A percentile compares a stretch with the other conserved stretches of the same genome.
These are phyloP conservation scores for Exophiala calicioides DNA, from an alignment of 2,329 filamentous ascomycete species.

Conservation along the genomic window DNA sequence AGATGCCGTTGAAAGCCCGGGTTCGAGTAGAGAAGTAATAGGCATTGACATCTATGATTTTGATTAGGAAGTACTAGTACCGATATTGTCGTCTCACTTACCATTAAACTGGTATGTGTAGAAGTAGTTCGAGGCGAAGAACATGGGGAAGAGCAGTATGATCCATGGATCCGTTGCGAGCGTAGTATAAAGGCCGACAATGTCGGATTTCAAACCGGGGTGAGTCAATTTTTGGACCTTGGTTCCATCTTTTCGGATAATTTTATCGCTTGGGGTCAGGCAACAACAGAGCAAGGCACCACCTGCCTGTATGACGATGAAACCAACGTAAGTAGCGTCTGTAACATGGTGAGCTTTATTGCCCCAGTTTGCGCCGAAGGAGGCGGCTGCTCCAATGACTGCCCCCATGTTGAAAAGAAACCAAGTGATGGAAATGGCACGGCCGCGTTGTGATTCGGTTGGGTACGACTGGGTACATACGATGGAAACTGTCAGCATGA, in stretches of 20 bases:
- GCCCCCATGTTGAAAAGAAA: conserved; percentile 91
- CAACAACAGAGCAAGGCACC: conserved; percentile 65
- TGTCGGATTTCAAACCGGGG: conserved; percentile 71
- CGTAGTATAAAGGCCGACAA: conserved; percentile 69
- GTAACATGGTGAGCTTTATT: conserved; percentile 15
- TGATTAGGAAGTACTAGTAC: not conserved
- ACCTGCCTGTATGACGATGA: conserved; percentile 68
- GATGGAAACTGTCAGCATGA: not conserved
- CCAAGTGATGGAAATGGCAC: conserved; percentile 91
- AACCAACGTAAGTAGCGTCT: conserved; percentile 72
- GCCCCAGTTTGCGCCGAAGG: conserved; percentile 48
- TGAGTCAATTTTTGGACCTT: conserved; percentile 76
- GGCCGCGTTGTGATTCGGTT: conserved; percentile 75
- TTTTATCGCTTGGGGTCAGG: conserved; percentile 65
- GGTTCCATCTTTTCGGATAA: conserved; percentile 70
- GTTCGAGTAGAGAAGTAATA: conserved; percentile 72
- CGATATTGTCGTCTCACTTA: not conserved
- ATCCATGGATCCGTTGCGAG: conserved; percentile 65
- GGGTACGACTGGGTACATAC: conserved; percentile 59
- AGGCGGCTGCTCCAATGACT: conserved; percentile 75
- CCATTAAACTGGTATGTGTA: conserved; percentile 68
- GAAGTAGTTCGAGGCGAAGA: conserved; percentile 69
- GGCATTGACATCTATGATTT: conserved; percentile 58
- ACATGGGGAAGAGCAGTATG: conserved; percentile 70
- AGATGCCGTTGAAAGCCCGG: conserved; percentile 69